Evolutionary conservation across 768 basidiomycete genomes (phyloP), one percentile per base, ranked within the genome.

Genomic region (Suillus clintonianus): DNA sequence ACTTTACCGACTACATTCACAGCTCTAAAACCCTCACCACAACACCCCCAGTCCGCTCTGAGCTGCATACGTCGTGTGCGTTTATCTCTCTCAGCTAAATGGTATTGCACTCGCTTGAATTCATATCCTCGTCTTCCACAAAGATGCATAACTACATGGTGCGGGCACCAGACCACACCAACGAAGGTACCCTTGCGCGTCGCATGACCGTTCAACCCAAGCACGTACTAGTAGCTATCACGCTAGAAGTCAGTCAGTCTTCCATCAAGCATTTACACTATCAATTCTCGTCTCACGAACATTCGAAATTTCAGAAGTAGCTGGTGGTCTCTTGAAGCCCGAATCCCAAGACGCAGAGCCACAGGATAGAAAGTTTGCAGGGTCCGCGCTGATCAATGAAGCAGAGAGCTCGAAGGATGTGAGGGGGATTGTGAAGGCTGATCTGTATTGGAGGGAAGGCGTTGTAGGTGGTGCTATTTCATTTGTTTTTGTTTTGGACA

Each of bases 161-260:
- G 36, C 90, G 85, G 67, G 87, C 89, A 2, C 89, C 89, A 3
- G 90, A 91, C 71, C 83, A 81, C 68, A 83, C 83, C 14, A 86
- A 88, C 60, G 79, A 81, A 57, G 88, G 82, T 4, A 83, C 85
- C 4, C 81, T 86, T 48, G 80, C 80, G 24, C 81, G 83, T n/a
- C 81, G 90, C 37, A 76, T 89, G 65, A 78, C 81, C 2, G 86
- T 90, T 6, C 79, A 90, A 41, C 67, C 77, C 4, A 67, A 73
- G 43, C 90, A 92, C 71, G 71, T 89, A 9, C 79, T 77, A 45
- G 76, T 64, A 15, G 84, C 84, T 14, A 78, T 83, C 65, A 70
- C 72, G 45, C 74, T 73, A 7, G 86, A 86, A 0, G 66, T 83
- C 64, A 85, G 87, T 89, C 69, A 64, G 87, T 62, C 10, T 24